Evolutionary conservation across 2,329 filamentous ascomycete genomes (phyloP), one percentile per base, ranked within the genome.

Genomic region (Stagonosporopsis vannaccii): DNA sequence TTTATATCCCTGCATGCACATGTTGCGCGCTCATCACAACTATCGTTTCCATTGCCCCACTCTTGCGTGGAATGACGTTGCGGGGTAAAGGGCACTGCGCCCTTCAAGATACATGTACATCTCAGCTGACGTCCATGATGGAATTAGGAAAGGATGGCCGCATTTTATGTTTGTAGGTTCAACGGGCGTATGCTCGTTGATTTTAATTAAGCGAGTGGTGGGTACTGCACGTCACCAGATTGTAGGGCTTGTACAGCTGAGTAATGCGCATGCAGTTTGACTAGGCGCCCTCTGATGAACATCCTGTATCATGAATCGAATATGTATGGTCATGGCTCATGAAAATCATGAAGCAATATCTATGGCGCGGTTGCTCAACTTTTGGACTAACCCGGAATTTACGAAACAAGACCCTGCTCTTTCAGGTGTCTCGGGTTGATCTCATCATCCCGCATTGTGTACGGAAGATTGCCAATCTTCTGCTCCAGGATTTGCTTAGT

Each of bases 401-500:
- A 44, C n/a, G 26, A 44, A n/a, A 43, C 30, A 11, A 50, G 45
- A 12, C 45, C 52, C 19, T 50, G 40, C 28, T 56, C 40, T 19
- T 47, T 33, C 44, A 49, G 2, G 28, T 47, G 43, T 19, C 45
- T 39, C 2, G 46, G 37, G 5, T 30, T 44, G 22, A 62, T 42
- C 23, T 51, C 32, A 9, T 59, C 45, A 13, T 44, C 56, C 51
- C 66, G 66, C 71, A 74, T 72, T 3, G 58, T 59, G 57, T 73
- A 73, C 20, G 58, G 59, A 45, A 74, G 51, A 7, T 67, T 47
- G 4, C 68, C 75, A 41, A 80, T 51, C 65, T 78, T 82, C 44
- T 77, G 72, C 51, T 71, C 71, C 53, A 84, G 61, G 5, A 82
- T 71, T 41, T 77, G 65, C 64, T 80, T 78, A 2, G 76, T 80